Conservation (phyloP, 176 grass and related monocot genomes). For the Luzula sylvatica region DNA sequence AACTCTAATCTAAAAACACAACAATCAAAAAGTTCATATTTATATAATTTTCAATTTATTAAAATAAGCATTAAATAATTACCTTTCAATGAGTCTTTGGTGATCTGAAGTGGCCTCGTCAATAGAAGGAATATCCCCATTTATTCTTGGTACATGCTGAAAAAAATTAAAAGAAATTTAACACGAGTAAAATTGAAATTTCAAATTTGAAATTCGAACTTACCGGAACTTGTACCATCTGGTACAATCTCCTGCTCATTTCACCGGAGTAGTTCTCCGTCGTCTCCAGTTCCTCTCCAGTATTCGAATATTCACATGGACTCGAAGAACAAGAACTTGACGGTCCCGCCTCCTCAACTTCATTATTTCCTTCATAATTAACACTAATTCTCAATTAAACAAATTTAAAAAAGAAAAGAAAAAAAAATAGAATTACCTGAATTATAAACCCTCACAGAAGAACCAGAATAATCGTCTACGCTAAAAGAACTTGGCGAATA, state of each 20-base stretch:
- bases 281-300: slow-evolving; percentile 21
- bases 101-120: slow-evolving; percentile 94
- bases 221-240: slow-evolving; percentile 81
- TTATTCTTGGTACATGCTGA: slow-evolving; percentile 99
- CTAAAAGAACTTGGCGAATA: slow-evolving; percentile 49
- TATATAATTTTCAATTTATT: background rate
- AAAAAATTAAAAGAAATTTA: slow-evolving; percentile 25
- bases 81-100: slow-evolving; percentile 91
- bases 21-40: slow-evolving; percentile 1
- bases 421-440: slow-evolving; percentile 42
- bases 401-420: background rate
- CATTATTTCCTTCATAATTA: too few species aligned
- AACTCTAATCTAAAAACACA: slow-evolving; percentile 53
- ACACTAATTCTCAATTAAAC: too few species aligned
- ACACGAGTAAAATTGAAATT: slow-evolving; percentile 19
- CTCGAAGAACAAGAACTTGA: slow-evolving; percentile 49
- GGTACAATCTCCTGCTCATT: slow-evolving; percentile 70
- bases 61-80: background rate
- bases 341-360: slow-evolving; percentile 28
- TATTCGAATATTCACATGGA: slow-evolving; percentile 20
- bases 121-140: slow-evolving; percentile 86
- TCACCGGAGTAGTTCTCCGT: slow-evolving; percentile 52
- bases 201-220: slow-evolving; percentile 25
- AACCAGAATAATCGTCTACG: slow-evolving; percentile 45
- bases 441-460: slow-evolving; percentile 63